Conservation (phyloP, 2,329 filamentous ascomycete species). For the Myriosclerotinia scirpicola region DNA sequence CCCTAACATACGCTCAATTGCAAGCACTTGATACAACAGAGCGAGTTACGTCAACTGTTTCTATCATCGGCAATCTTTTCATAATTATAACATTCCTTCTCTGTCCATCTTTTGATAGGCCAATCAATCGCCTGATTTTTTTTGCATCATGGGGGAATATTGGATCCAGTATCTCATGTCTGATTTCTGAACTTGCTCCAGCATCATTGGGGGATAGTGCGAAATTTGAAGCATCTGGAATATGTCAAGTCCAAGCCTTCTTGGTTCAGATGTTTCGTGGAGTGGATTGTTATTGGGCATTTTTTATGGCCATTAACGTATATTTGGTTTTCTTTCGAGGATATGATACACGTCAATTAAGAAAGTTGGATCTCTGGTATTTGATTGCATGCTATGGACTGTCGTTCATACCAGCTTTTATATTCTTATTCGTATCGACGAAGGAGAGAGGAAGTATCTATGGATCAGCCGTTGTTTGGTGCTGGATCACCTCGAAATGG, state of each 20-base stretch:
- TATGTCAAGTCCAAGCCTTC: constrained; percentile 70
- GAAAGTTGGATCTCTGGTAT: constrained; percentile 55
- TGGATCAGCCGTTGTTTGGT: constrained; percentile 63
- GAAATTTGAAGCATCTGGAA: constrained; percentile 4
- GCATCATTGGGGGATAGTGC: neutral
- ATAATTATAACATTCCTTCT: constrained; percentile 53
- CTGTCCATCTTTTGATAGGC: constrained; percentile 53
- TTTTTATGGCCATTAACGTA: constrained; percentile 61
- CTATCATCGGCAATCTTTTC: constrained; percentile 52
- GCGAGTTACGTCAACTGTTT: constrained; percentile 49
- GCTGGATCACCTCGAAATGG: constrained; percentile 67
- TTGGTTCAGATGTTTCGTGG: constrained; percentile 74
- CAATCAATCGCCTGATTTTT: constrained; percentile 60
- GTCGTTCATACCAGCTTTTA: constrained; percentile 51
- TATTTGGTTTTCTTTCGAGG: constrained; percentile 57
- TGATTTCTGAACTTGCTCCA: constrained; percentile 51
- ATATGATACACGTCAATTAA: constrained; percentile 51
- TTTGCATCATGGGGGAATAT: constrained; percentile 59
- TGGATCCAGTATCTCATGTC: constrained; percentile 53
- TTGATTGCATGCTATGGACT: constrained; percentile 53
- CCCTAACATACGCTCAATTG: constrained; percentile 23
- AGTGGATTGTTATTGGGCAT: constrained; percentile 53
- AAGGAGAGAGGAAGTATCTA: constrained; percentile 32
- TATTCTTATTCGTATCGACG: constrained; percentile 51
- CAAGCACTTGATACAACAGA: neutral